These are phyloP conservation scores for Beauveria rudraprayagi DNA, from an alignment of 2,329 filamentous ascomycete species.

Conservation along the genomic window DNA sequence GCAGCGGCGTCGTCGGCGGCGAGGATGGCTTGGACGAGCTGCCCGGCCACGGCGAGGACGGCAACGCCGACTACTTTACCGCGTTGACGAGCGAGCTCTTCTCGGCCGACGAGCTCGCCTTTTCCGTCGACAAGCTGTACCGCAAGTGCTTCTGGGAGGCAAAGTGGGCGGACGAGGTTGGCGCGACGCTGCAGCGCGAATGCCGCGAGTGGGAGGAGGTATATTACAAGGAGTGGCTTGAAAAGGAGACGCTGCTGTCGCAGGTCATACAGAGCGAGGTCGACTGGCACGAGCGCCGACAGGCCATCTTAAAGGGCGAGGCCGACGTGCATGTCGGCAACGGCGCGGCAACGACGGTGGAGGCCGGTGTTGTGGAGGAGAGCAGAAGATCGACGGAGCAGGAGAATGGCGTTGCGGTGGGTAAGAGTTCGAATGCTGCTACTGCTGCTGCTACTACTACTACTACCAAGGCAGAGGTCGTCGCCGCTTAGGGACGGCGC, in stretches of 20 bases:
- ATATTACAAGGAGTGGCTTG: constrained; percentile 66
- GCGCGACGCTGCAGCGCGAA: constrained; percentile 54
- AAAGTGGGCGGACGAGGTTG: constrained; percentile 63
- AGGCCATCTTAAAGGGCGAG: constrained; percentile 43
- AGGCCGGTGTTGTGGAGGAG: not conserved
- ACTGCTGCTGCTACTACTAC: too few relatives aligned
- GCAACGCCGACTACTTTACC: constrained; percentile 51
- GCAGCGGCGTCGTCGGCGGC: constrained; percentile 37
- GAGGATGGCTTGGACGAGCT: constrained; percentile 40
- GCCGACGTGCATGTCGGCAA: constrained; percentile 32
- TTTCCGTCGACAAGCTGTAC: constrained; percentile 52
- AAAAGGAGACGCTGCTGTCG: constrained; percentile 72
- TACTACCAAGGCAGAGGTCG: not conserved
- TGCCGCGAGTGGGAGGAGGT: constrained; percentile 57
- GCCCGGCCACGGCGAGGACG: constrained; percentile 43
- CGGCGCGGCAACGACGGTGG: not conserved
- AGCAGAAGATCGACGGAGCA: not conserved
- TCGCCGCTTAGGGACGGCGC: not conserved
- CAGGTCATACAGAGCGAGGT: constrained; percentile 61
- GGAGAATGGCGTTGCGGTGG: not conserved
- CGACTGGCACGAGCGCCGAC: constrained; percentile 53
- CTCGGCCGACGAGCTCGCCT: constrained; percentile 53
- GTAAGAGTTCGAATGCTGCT: not conserved
- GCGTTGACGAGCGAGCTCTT: constrained; percentile 52
- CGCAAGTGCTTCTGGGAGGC: constrained; percentile 63